Base-by-base conservation (phyloP, 2,329 filamentous ascomycete species). In the Exophiala spinifera region DNA sequence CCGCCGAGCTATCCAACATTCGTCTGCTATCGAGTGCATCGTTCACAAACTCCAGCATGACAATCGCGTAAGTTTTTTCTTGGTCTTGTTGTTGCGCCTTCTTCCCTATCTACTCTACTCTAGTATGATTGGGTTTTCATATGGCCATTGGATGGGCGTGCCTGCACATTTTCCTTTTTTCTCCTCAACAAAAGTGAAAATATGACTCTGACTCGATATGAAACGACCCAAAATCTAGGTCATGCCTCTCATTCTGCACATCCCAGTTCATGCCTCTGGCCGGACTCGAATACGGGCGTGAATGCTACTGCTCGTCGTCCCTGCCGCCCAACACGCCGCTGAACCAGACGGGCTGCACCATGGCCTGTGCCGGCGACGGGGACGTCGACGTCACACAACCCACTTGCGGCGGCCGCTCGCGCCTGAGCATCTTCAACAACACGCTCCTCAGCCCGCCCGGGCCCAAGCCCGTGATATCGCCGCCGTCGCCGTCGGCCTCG, bases 11-110 rank as follows among this genome's bases (percentile, higher is more conserved):
- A 4, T 14, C 61, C 36, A 56, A 49, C 49, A 46, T 58, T 20
- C 55, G 63, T 15, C 80, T 82, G 49, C 73, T 85, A 55, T 67
- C 70, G 14, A 34, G 42, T 10, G 43, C 49, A 20, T 53, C 53
- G 52, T 75, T 79, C 64, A 68, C 76, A 15, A 72, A 74, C 60
- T 62, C 72, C n/a, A 62, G 69, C 11, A 68, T 81, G 63, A 83
- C 80, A 8, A 56, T 61, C n/a, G 44, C 60, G 28, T 31, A 31
- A 31, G 28, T 31, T 31, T 5, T 31, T 11, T 31, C 28, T 5
- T 25, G 23, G 3, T 31, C 28, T 11, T 11, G 7, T 3, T 31
- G 28, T 31, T 31, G n/a, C n/a, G n/a, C n/a, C n/a, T n/a, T n/a
- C n/a, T n/a, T n/a, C n/a, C n/a, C n/a, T n/a, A n/a, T n/a, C n/a